phyloP scores from a whole-genome alignment of 1,139 yeast genomes.

The Taphrina betulina region DNA sequence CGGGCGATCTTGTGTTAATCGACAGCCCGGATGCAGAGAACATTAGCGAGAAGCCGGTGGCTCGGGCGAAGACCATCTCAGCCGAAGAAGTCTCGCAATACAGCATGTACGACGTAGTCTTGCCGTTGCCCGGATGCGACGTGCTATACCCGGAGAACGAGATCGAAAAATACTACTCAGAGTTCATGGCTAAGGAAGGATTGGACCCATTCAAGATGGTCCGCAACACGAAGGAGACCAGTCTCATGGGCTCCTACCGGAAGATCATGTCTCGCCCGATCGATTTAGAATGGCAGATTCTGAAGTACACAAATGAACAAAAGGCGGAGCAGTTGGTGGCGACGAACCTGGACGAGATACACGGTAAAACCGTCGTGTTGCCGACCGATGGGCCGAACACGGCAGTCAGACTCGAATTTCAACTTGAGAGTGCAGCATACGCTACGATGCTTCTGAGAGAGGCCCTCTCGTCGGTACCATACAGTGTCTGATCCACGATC shows the following conservation, averaged over 20 bases:
- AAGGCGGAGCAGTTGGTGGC: slow-evolving; percentile 61
- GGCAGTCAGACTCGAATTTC: slow-evolving; percentile 70
- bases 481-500: slow-evolving; percentile 24
- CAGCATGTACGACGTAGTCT: slow-evolving; percentile 75
- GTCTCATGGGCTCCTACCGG: slow-evolving; percentile 89
- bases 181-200: slow-evolving; percentile 74
- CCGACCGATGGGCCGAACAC: slow-evolving; percentile 36
- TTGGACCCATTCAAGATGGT: slow-evolving; percentile 83
- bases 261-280: slow-evolving; percentile 67
- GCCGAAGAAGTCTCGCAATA: slow-evolving; percentile 60
- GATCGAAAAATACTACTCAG: slow-evolving; percentile 63
- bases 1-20: slow-evolving; percentile 73
- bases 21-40: slow-evolving; percentile 38
- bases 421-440: slow-evolving; percentile 81
- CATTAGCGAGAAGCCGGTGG: slow-evolving; percentile 38
- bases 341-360: slow-evolving; percentile 73
- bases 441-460: slow-evolving; percentile 88
- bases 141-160: slow-evolving; percentile 74
- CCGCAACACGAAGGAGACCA: slow-evolving; percentile 80
- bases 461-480: slow-evolving; percentile 31
- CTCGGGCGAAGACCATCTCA: slow-evolving; percentile 63
- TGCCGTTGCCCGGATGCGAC: slow-evolving; percentile 95
- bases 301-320: slow-evolving; percentile 60
- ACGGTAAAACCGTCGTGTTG: slow-evolving; percentile 39
- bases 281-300: slow-evolving; percentile 61